A percentile compares a stretch with the other conserved stretches of the same genome.
phyloP scores from a whole-genome alignment of 441 rosid genomes.

The Syzygium malaccense region DNA sequence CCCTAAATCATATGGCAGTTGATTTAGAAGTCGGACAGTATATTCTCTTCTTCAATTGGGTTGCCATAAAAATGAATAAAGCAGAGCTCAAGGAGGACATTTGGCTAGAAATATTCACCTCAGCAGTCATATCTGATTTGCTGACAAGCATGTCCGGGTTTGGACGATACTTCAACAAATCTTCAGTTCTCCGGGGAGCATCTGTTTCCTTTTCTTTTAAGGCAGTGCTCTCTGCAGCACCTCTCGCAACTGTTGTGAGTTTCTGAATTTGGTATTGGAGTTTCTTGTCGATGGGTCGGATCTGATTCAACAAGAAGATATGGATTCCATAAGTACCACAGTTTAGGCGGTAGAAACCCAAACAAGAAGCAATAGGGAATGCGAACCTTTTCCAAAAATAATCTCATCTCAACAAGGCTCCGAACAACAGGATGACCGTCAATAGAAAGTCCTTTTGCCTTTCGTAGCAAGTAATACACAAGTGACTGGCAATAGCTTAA shows the following conservation, averaged over 20 bases:
- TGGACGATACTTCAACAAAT: constrained; percentile 63
- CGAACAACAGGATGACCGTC: constrained; percentile 69
- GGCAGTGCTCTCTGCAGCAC: constrained; percentile 20
- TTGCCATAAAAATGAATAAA: not conserved
- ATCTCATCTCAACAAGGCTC: constrained; percentile 82
- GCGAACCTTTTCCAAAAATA: constrained; percentile 82
- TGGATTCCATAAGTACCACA: not conserved
- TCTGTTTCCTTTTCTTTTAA: constrained; percentile 26
- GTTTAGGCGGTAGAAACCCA: not conserved
- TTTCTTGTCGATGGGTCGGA: constrained; percentile 84
- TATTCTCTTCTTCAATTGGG: not conserved
- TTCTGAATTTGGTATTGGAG: constrained; percentile 86
- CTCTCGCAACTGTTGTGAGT: constrained; percentile 40
- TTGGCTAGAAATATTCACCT: constrained; percentile 18
- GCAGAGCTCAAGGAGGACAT: not conserved
- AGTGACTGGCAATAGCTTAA: constrained; percentile 76
- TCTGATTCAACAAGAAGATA: constrained; percentile 26
- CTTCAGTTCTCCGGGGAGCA: constrained; percentile 40
- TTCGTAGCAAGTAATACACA: constrained; percentile 69
- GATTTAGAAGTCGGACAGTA: not conserved
- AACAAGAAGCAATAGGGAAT: not conserved
- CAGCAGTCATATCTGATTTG: constrained; percentile 27
- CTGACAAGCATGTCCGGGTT: constrained; percentile 68
- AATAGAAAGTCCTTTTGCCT: constrained; percentile 73
- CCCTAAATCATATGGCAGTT: constrained; percentile 29